A percentile compares a stretch with the other conserved stretches of the same genome.
Evolutionary conservation across 164 flowering plant genomes (phyloP).

Genomic region (Santalum album): DNA sequence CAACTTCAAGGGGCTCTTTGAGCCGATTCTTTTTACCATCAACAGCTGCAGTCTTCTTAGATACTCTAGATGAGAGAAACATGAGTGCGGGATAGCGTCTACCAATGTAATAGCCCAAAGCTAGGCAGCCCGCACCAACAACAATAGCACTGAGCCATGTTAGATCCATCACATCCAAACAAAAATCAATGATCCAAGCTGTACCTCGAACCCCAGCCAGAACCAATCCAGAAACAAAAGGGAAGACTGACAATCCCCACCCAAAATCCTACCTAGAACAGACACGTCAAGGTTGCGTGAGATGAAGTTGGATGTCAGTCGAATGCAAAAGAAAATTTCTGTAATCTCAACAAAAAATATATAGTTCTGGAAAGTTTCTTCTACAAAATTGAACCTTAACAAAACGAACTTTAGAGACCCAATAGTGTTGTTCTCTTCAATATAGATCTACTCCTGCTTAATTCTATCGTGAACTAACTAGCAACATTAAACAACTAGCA

Average conservation of each 20-base stretch:
- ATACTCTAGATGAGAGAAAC: slow-evolving; percentile 10
- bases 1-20: slow-evolving; percentile 58
- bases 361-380: neutral
- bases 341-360: neutral
- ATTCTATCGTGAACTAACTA: neutral
- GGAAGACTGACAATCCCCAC: neutral
- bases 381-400: neutral
- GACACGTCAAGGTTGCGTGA: neutral
- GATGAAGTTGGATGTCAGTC: neutral
- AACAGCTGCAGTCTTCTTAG: slow-evolving; percentile 12
- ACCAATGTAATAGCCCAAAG: slow-evolving; percentile 60
- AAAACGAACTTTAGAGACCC: neutral
- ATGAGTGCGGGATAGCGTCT: slow-evolving; percentile 20
- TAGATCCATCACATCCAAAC: slow-evolving; percentile 35
- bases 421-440: neutral
- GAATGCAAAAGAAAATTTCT: neutral
- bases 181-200: neutral
- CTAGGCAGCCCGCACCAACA: slow-evolving; percentile 80
- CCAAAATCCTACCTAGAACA: neutral
- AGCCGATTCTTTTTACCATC: slow-evolving; percentile 18
- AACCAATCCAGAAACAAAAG: neutral
- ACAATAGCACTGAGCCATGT: slow-evolving; percentile 65
- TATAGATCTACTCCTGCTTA: neutral
- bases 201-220: neutral
- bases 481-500: neutral